Evolutionary conservation across 1,139 yeast species (phyloP), one percentile per base, ranked within the genome.

Genomic region (Magnusiomyces suaveolens): DNA sequence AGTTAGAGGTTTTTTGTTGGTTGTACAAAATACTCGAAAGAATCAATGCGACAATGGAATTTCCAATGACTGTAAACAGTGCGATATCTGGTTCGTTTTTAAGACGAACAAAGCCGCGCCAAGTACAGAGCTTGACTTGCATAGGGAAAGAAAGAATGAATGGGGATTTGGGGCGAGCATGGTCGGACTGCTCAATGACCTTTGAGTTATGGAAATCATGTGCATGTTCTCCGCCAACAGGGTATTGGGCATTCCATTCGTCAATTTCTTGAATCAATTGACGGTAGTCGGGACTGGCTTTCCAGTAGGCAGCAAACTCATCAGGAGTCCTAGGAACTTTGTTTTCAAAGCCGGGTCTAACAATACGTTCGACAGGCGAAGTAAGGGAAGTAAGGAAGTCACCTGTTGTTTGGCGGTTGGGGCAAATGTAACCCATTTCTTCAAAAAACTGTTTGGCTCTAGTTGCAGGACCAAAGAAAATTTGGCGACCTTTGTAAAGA

Each of bases 321-420:
- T 72, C 75, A 1, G 90, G 77, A 3, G 87, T 81, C 57, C 77
- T 72, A 41, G 95, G 95, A 33, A 83, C 89, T 56, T 69, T 73
- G 54, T 72, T 62, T 64, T 85, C 92, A 57, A 64, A 76, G 1
- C 90, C 94, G 18, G 72, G 67, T 55, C 69, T 69, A 8, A 78
- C 68, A n/a, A 72, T 69, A 68, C 94, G 78, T 67, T 84, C 94
- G 2, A 75, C 69, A 3, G 95, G 90, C 63, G 82, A 82, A 1
- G 95, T 84, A 52, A 87, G 73, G 1, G 94, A 81, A 1, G 95
- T 87, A 64, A 87, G 73, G 68, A 79, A 87, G 67, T 87, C 95
- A 20, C 90, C 87, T 57, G 92, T 83, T 4, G 94, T 83, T 72
- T 84, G 89, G 68, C 95, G 81, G 47, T 77, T 75, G 43, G 87